These are phyloP conservation scores for Penicillium polonicum DNA, from an alignment of 2,329 filamentous ascomycete genomes.

Conservation along the genomic window DNA sequence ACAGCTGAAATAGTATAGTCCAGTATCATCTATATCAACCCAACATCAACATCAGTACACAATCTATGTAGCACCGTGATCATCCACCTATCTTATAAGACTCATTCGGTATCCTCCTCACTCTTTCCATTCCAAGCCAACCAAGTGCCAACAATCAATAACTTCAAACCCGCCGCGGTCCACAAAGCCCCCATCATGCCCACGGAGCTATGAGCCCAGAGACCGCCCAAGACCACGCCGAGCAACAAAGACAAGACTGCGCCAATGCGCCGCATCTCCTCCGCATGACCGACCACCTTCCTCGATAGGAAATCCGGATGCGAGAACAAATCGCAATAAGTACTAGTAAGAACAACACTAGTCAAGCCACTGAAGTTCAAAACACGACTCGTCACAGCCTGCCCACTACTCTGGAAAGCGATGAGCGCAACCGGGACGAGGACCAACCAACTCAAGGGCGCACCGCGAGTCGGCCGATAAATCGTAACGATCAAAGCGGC, in stretches of 20 bases:
- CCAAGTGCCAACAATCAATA: slow-evolving; percentile 58
- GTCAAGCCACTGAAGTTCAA: slow-evolving; percentile 69
- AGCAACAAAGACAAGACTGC: slow-evolving; percentile 54
- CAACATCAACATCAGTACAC: neutral
- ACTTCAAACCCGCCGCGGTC: slow-evolving; percentile 60
- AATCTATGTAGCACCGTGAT: neutral
- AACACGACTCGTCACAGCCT: slow-evolving; percentile 71
- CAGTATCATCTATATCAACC: neutral
- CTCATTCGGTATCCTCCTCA: neutral
- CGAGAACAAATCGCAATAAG: slow-evolving; percentile 77
- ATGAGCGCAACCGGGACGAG: slow-evolving; percentile 67
- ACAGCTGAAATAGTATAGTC: neutral
- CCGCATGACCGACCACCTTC: slow-evolving; percentile 44
- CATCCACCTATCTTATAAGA: accelerated
- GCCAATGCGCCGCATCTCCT: slow-evolving; percentile 53
- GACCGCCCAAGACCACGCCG: slow-evolving; percentile 56
- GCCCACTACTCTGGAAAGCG: slow-evolving; percentile 74
- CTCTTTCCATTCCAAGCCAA: slow-evolving; percentile 57
- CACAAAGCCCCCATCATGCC: slow-evolving; percentile 59
- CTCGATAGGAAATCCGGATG: slow-evolving; percentile 55
- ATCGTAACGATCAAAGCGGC: slow-evolving; percentile 58
- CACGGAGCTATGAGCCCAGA: slow-evolving; percentile 53
- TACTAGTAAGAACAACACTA: slow-evolving; percentile 75
- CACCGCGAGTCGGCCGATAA: slow-evolving; percentile 48
- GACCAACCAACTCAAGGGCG: slow-evolving; percentile 53